A percentile compares a stretch with the other conserved stretches of the same genome.
Conservation (phyloP, 1,284 basidiomycete species). For the Singerocomus rubriflavus region DNA sequence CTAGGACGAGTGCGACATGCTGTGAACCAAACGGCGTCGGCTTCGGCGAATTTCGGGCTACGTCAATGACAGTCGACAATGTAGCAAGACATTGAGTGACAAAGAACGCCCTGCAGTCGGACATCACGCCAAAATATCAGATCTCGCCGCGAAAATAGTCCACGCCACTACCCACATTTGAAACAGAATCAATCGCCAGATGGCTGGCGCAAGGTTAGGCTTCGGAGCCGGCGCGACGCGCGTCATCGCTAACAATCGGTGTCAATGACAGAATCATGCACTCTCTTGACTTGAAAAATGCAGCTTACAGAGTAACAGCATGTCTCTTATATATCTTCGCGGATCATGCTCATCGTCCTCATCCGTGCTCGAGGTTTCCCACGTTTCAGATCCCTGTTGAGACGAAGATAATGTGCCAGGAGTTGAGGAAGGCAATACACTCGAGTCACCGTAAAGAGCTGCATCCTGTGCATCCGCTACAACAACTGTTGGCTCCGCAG, state of each 20-base stretch:
- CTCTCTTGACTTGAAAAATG: not conserved
- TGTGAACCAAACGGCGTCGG: constrained; percentile 33
- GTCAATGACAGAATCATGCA: constrained; percentile 1
- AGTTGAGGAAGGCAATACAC: not conserved
- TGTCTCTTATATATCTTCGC: not conserved
- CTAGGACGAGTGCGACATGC: constrained; percentile 31
- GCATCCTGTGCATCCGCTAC: not conserved
- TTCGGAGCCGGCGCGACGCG: not conserved
- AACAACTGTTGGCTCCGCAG: not conserved
- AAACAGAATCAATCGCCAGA: constrained; percentile 33
- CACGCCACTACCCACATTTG: constrained; percentile 19
- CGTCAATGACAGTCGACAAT: constrained; percentile 31
- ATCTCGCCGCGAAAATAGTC: not conserved
- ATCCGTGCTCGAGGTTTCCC: constrained; percentile 1
- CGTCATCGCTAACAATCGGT: not conserved
- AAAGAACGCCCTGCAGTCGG: constrained; percentile 24
- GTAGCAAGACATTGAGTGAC: constrained; percentile 24
- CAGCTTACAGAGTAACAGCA: constrained; percentile 13
- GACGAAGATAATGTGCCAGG: not conserved
- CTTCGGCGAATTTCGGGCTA: constrained; percentile 10
- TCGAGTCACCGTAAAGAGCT: not conserved
- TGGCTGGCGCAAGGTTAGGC: constrained; percentile 24
- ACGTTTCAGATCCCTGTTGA: not conserved
- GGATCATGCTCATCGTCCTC: not conserved
- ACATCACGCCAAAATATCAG: not conserved